phyloP scores from a whole-genome alignment of 352 stramenopile genomes.

The Pythium rhizo-oryzae region DNA sequence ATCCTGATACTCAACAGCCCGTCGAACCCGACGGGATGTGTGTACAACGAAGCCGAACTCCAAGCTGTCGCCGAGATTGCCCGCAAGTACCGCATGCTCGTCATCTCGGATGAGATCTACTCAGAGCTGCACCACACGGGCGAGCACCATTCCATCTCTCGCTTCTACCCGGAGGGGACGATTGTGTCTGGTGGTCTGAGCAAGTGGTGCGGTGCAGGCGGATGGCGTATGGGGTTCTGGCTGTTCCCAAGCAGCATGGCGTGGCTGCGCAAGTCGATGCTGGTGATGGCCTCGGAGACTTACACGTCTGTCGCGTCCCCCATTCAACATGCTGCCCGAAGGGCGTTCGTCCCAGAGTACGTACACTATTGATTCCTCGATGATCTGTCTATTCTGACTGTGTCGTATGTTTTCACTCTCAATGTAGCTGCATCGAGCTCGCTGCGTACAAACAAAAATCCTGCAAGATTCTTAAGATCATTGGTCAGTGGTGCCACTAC shows the following conservation, averaged over 20 bases:
- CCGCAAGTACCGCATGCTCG: slow-evolving; percentile 86
- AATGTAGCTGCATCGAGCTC: slow-evolving; percentile 73
- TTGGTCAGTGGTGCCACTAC: slow-evolving; percentile 81
- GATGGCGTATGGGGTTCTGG: slow-evolving; percentile 90
- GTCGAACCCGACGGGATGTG: slow-evolving; percentile 84
- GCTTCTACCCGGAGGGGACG: slow-evolving; percentile 86
- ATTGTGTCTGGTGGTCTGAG: slow-evolving; percentile 87
- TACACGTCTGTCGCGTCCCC: slow-evolving; percentile 87
- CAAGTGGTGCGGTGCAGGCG: slow-evolving; percentile 88
- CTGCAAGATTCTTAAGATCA: slow-evolving; percentile 80
- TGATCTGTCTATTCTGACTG: not conserved
- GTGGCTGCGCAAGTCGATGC: slow-evolving; percentile 87
- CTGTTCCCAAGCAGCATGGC: slow-evolving; percentile 75
- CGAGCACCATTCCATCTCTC: slow-evolving; percentile 81
- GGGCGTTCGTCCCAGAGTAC: slow-evolving; percentile 80
- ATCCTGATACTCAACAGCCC: slow-evolving; percentile 89
- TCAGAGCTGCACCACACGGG: slow-evolving; percentile 80
- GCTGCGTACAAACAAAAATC: slow-evolving; percentile 82
- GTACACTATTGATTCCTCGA: slow-evolving; percentile 1
- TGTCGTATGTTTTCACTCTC: not conserved
- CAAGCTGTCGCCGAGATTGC: slow-evolving; percentile 69
- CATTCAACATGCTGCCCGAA: slow-evolving; percentile 82
- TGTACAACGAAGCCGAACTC: slow-evolving; percentile 80
- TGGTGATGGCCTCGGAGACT: slow-evolving; percentile 89
- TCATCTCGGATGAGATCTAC: slow-evolving; percentile 91